Base-by-base conservation (phyloP, 208 protist genomes). In the Lotmaria passim region DNA sequence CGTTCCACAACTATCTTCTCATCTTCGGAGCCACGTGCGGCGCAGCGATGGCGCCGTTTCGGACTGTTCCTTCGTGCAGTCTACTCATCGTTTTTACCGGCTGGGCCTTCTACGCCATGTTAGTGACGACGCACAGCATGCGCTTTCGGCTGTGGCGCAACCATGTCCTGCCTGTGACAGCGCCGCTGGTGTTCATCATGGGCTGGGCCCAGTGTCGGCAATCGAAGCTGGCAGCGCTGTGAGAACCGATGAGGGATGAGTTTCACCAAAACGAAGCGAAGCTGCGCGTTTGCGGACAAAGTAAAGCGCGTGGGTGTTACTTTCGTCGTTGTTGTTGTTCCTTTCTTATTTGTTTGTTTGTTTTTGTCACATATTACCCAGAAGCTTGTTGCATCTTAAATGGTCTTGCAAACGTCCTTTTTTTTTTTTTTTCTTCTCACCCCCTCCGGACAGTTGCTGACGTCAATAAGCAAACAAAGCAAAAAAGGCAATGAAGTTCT, bases 41-140 rank as follows among this genome's bases (percentile, higher is more conserved):
- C 2, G 79, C 81, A 17, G 83, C 83, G 12, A 75, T 73, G n/a
- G 24, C 77, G 14, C 79, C 83, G 5, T 86, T 90, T 39, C 46
- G 62, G 46, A 56, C 67, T 24, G 59, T 91, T 38, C 89, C 89
- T 7, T 84, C 80, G 7, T 19, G 61, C 43, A 91, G 83, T 52
- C 68, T 91, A 14, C 80, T 91, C 31, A 56, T 85, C 28, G 78
- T 90, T 21, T 95, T 90, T 71, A 78, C 64, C 15, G 80, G 79
- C 3, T 95, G 90, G 88, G 79, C 84, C 51, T 83, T 91, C 33
- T 95, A 95, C 52, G 81, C 85, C 26, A 86, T 87, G 81, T 66
- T 95, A 10, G 87, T 95, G n/a, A 84, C 69, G 21, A 73, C 73
- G n/a, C 85, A 91, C 71, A 86, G 88, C 51, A 79, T 82, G 79